Evolutionary conservation across 2,329 filamentous ascomycete species (phyloP).

Genomic region (Aspergillus bombycis): DNA sequence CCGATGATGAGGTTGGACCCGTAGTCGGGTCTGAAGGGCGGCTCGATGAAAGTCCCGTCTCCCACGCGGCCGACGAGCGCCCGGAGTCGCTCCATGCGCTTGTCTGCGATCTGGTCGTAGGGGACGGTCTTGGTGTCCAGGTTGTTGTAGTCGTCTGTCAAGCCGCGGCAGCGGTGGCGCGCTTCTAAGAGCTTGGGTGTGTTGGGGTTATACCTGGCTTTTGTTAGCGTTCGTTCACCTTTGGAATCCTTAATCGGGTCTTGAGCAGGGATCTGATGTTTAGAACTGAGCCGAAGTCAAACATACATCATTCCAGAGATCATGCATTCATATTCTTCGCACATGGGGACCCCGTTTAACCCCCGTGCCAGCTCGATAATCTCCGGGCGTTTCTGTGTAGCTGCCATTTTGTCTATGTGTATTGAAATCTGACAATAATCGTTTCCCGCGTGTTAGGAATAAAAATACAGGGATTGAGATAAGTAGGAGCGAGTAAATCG

Average conservation of each 20-base stretch:
- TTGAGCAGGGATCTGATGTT: neutral
- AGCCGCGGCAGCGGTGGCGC: conserved; percentile 32
- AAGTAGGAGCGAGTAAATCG: neutral
- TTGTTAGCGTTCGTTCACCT: neutral
- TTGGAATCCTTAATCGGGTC: neutral
- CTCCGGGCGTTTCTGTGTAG: conserved; percentile 31
- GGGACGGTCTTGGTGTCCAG: conserved; percentile 30
- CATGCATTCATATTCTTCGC: conserved; percentile 42
- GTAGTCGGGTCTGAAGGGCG: conserved; percentile 37
- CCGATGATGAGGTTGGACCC: conserved; percentile 37
- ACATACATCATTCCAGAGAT: conserved; percentile 41
- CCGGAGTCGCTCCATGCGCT: conserved; percentile 29
- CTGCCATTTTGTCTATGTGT: conserved; percentile 16
- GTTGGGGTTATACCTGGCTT: conserved; percentile 34
- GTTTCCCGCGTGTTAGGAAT: neutral
- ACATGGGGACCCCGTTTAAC: conserved; percentile 30
- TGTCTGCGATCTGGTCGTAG: conserved; percentile 30
- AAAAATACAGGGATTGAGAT: neutral
- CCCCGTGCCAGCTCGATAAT: conserved; percentile 34
- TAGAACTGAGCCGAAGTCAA: neutral
- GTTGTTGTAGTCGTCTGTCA: conserved; percentile 34
- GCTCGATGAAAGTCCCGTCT: conserved; percentile 35
- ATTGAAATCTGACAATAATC: neutral
- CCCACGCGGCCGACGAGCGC: conserved; percentile 34
- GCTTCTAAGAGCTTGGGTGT: conserved; percentile 30